Evolutionary conservation across 2,329 filamentous ascomycete species (phyloP).

Genomic region (Ilyonectria sp.): DNA sequence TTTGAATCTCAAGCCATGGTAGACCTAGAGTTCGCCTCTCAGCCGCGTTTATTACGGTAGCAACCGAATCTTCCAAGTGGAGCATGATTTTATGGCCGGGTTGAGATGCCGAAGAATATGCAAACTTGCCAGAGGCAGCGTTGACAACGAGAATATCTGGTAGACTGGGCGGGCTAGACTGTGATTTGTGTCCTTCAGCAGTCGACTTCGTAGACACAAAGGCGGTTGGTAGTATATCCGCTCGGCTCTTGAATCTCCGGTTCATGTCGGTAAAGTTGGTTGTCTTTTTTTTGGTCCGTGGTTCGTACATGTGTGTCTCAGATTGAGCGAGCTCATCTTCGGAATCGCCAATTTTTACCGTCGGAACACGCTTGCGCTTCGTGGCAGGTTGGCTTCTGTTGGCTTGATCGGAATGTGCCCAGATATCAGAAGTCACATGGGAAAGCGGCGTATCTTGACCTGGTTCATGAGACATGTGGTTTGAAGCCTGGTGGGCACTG

Average conservation of each 20-base stretch:
- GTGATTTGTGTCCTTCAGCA: neutral
- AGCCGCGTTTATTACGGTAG: conserved; percentile 9
- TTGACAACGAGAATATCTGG: conserved; percentile 33
- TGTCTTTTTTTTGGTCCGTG: conserved; percentile 19
- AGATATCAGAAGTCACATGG: conserved; percentile 45
- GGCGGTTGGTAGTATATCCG: conserved; percentile 48
- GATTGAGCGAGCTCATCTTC: conserved; percentile 51
- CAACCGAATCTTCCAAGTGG: conserved; percentile 19
- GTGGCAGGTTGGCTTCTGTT: neutral
- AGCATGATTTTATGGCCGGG: conserved; percentile 15
- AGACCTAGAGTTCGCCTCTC: neutral
- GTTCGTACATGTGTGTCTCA: conserved; percentile 5
- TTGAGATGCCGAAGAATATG: conserved; percentile 7
- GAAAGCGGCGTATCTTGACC: conserved; percentile 36
- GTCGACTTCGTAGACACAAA: conserved; percentile 25
- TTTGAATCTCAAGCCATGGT: conserved; percentile 44
- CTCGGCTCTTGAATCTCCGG: conserved; percentile 32
- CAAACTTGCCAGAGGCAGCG: conserved; percentile 45
- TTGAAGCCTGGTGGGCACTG: neutral
- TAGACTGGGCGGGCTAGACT: neutral
- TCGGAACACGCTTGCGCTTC: conserved; percentile 31
- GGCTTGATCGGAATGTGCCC: conserved; percentile 18
- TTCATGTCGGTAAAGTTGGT: conserved; percentile 35
- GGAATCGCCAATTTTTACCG: conserved; percentile 25
- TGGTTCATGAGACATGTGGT: conserved; percentile 47